phyloP scores from a whole-genome alignment of 1,284 basidiomycete species.

The Rhodotorula sp. region DNA sequence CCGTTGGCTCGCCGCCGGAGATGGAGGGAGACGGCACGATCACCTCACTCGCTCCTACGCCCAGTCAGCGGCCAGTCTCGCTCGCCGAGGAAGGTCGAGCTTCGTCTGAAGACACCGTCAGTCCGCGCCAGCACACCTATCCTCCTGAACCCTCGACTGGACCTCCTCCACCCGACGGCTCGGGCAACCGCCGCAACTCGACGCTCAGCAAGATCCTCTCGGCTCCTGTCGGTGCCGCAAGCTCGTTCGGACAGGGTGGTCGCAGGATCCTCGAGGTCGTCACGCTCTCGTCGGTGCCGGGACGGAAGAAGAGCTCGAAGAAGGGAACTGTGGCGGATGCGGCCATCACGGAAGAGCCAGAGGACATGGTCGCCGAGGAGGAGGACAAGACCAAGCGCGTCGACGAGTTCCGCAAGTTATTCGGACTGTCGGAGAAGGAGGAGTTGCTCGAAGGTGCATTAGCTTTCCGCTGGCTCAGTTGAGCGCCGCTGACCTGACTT shows the following conservation, averaged over 20 bases:
- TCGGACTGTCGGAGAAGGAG: constrained; percentile 83
- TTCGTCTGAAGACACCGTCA: background rate
- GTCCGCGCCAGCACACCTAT: constrained; percentile 27
- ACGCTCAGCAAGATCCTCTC: constrained; percentile 24
- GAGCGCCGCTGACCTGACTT: background rate
- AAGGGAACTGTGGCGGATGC: constrained; percentile 3
- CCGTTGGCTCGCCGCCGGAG: background rate
- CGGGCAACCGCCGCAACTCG: constrained; percentile 1
- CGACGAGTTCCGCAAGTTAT: constrained; percentile 55
- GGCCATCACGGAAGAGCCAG: constrained; percentile 13
- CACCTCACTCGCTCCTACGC: background rate
- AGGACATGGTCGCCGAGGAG: constrained; percentile 3
- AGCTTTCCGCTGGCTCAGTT: background rate
- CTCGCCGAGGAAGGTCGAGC: background rate
- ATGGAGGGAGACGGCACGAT: constrained; percentile 6
- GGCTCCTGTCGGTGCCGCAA: constrained; percentile 1
- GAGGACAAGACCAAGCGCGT: constrained; percentile 55
- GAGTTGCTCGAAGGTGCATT: constrained; percentile 75
- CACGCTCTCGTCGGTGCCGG: constrained; percentile 7
- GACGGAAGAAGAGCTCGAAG: background rate
- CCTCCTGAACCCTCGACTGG: constrained; percentile 26
- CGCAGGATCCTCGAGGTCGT: constrained; percentile 36
- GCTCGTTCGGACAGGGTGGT: constrained; percentile 4
- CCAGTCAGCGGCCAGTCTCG: background rate
- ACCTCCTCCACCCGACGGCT: background rate